Conservation (phyloP, 2,329 filamentous ascomycete genomes). For the Diaporthe helianthi region DNA sequence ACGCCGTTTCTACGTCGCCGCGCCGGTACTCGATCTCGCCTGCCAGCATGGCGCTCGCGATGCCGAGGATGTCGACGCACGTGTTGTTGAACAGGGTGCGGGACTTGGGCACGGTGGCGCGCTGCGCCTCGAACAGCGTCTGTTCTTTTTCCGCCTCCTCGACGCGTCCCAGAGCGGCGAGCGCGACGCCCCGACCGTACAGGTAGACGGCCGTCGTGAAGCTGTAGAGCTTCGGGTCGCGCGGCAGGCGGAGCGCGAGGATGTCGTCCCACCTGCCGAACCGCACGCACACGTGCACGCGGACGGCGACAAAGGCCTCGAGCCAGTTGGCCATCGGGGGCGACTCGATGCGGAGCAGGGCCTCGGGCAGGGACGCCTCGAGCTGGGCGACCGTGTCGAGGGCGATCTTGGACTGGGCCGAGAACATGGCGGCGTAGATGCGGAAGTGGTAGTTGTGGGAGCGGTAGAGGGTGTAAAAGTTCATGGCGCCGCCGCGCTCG, state of each 20-base stretch:
- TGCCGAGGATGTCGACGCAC: slow-evolving; percentile 66
- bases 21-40: slow-evolving; percentile 77
- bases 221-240: slow-evolving; percentile 68
- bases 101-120: slow-evolving; percentile 59
- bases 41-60: slow-evolving; percentile 72
- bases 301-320: slow-evolving; percentile 73
- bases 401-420: slow-evolving; percentile 68
- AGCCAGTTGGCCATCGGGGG: slow-evolving; percentile 83
- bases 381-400: slow-evolving; percentile 66
- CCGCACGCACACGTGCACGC: slow-evolving; percentile 73
- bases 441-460: slow-evolving; percentile 78
- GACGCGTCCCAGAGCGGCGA: slow-evolving; percentile 64
- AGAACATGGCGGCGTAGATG: slow-evolving; percentile 81
- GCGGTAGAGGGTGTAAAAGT: slow-evolving; percentile 81
- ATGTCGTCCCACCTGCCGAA: slow-evolving; percentile 78
- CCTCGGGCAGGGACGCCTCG: slow-evolving; percentile 68
- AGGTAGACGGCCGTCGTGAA: slow-evolving; percentile 72
- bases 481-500: slow-evolving; percentile 62
- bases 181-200: slow-evolving; percentile 73
- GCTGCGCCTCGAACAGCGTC: slow-evolving; percentile 57
- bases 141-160: slow-evolving; percentile 61
- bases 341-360: slow-evolving; percentile 67
- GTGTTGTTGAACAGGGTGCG: slow-evolving; percentile 75
- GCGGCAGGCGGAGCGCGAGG: slow-evolving; percentile 60
- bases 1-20: slow-evolving; percentile 64